Evolutionary conservation across 2,329 filamentous ascomycete genomes (phyloP).

Genomic region (Thielaviopsis ethacetica): DNA sequence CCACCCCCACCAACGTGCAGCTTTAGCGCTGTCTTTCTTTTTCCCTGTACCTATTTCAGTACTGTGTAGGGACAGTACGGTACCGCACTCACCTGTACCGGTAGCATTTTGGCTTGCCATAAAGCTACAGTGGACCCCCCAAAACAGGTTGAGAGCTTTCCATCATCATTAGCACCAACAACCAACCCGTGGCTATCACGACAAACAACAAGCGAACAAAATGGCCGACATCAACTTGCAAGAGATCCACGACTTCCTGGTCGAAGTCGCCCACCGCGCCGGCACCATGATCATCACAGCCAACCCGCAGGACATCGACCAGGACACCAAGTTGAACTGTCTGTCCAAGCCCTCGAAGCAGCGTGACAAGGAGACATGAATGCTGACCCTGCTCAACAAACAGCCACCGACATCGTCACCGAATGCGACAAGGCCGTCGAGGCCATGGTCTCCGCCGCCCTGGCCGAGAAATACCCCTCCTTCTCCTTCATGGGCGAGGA

Average conservation of each 20-base stretch:
- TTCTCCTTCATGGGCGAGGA: conserved; percentile 60
- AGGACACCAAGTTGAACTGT: conserved; percentile 51
- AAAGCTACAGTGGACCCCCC: no score
- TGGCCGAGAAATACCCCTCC: conserved; percentile 35
- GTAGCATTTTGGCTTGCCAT: no score
- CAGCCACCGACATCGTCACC: conserved; percentile 53
- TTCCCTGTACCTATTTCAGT: neutral
- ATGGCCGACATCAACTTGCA: conserved; percentile 44
- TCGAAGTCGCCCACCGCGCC: conserved; percentile 45
- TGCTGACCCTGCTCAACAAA: conserved; percentile 10
- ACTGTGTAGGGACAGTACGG: no score
- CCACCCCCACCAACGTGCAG: neutral
- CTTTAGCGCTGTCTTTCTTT: neutral
- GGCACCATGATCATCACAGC: conserved; percentile 46
- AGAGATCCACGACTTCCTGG: conserved; percentile 43
- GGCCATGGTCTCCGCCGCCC: conserved; percentile 37
- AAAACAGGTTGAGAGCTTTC: no score
- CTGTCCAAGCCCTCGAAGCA: neutral
- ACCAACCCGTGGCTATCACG: neutral
- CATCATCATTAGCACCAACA: no score
- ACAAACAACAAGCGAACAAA: neutral
- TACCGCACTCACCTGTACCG: no score
- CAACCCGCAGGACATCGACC: conserved; percentile 39
- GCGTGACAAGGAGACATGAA: neutral
- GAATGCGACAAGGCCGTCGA: conserved; percentile 52